phyloP scores from a whole-genome alignment of 495 filamentous ascomycete species.

The Cladorrhinum samala region DNA sequence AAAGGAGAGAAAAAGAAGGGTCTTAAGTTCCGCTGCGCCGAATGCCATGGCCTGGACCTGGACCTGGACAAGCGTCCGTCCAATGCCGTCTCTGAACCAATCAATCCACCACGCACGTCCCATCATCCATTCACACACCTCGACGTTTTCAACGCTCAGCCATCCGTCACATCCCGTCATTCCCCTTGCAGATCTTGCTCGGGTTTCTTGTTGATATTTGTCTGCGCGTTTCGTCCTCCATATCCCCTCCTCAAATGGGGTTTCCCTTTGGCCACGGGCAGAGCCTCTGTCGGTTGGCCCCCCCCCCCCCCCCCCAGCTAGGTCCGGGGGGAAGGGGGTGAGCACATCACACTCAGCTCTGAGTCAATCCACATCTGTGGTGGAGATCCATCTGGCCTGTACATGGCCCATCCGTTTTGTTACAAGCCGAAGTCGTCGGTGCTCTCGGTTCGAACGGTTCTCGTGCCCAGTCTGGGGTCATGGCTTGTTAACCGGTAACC shows the following conservation, averaged over 20 bases:
- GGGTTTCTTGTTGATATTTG: too few relatives aligned
- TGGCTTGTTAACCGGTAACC: background rate
- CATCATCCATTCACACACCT: background rate
- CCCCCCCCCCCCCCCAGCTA: background rate
- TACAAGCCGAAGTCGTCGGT: conserved; percentile 2
- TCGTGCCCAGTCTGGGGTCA: background rate
- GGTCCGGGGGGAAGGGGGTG: background rate
- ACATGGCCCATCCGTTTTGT: background rate
- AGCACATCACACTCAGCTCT: background rate
- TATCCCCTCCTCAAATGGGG: background rate
- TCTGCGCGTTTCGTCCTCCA: background rate
- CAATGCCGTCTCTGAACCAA: background rate
- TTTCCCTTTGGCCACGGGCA: conserved; percentile 10
- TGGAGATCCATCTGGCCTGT: conserved; percentile 6
- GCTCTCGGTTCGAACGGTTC: background rate
- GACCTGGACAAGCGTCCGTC: conserved; percentile 7
- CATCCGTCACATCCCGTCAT: conserved; percentile 22
- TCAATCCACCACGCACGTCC: conserved; percentile 5
- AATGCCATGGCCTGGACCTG: conserved; percentile 7
- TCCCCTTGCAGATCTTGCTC: conserved; percentile 9
- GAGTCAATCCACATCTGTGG: conserved; percentile 9
- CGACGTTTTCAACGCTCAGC: background rate
- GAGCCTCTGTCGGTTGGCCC: conserved; percentile 1
- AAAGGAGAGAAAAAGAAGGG: background rate
- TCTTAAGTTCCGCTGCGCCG: conserved; percentile 15